Evolutionary conservation across 78 protist species (phyloP).

Genomic region (Andalucia godoyi): DNA sequence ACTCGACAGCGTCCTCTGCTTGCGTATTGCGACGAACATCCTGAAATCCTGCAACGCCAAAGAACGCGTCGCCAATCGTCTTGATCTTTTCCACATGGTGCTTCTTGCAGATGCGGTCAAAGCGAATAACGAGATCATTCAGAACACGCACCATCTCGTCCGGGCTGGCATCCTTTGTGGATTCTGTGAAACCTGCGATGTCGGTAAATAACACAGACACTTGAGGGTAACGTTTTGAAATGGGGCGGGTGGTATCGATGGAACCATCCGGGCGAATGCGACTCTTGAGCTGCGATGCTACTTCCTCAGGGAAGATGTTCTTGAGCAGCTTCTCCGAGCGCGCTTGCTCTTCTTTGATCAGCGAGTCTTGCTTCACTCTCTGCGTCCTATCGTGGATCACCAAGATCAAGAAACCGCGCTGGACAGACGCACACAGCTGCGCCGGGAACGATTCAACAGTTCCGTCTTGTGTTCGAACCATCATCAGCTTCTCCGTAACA

Average conservation of each 20-base stretch:
- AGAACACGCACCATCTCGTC: neutral
- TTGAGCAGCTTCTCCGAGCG: conserved; percentile 15
- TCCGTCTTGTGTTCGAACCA: too few relatives aligned
- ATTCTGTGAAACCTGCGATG: conserved; percentile 7
- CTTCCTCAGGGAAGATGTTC: conserved; percentile 9
- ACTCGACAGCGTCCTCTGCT: neutral
- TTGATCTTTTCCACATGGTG: conserved; percentile 13
- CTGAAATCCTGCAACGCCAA: too few relatives aligned
- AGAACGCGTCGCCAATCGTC: conserved; percentile 12
- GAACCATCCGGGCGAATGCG: too few relatives aligned
- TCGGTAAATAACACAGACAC: conserved; percentile 10
- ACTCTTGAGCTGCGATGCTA: conserved; percentile 1
- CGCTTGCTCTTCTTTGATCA: conserved; percentile 5
- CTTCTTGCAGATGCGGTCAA: conserved; percentile 1
- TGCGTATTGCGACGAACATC: too few relatives aligned
- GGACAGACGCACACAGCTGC: too few relatives aligned
- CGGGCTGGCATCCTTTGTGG: neutral
- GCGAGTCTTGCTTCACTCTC: neutral
- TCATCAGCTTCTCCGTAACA: too few relatives aligned
- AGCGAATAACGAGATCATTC: neutral
- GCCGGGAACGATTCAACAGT: too few relatives aligned
- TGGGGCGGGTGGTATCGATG: too few relatives aligned
- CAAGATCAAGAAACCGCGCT: too few relatives aligned
- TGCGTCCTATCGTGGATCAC: too few relatives aligned
- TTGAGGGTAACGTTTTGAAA: conserved; percentile 4